Conservation (phyloP, 768 basidiomycete species). For the Tephrocybe sp. region DNA sequence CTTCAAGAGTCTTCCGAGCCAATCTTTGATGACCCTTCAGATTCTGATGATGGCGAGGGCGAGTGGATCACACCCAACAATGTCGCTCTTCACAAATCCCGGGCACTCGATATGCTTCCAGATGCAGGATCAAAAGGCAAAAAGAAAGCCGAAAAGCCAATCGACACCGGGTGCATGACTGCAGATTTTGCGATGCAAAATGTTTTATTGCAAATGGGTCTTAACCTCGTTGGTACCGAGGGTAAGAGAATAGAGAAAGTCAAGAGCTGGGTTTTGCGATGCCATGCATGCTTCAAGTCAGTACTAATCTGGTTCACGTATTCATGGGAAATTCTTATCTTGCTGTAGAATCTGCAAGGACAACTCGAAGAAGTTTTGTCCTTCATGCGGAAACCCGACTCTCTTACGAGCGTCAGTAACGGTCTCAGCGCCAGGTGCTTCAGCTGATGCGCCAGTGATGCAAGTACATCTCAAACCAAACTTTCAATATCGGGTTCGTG, state of each 20-base stretch:
- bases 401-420: conserved; percentile 91
- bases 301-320: conserved; percentile 30
- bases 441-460: conserved; percentile 62
- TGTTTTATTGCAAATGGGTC: conserved; percentile 89
- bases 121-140: conserved; percentile 37
- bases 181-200: conserved; percentile 99
- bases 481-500: conserved; percentile 91
- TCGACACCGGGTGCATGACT: conserved; percentile 91
- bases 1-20: conserved; percentile 23
- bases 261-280: conserved; percentile 93
- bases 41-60: conserved; percentile 80
- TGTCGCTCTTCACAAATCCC: conserved; percentile 81
- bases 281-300: conserved; percentile 99
- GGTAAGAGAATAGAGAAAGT: conserved; percentile 89
- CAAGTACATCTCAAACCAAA: conserved; percentile 93
- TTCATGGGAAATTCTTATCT: background rate
- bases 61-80: conserved; percentile 98
- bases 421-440: conserved; percentile 61
- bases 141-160: conserved; percentile 32
- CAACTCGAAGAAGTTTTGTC: conserved; percentile 92
- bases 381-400: conserved; percentile 93
- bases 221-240: conserved; percentile 85
- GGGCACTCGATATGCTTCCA: conserved; percentile 80
- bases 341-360: conserved; percentile 87
- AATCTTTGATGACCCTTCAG: conserved; percentile 74